Percentiles rank a stretch among this genome's conserved stretches.
Conservation (phyloP, 371 early-diverging fungal species). For the Mortierella sp. region DNA sequence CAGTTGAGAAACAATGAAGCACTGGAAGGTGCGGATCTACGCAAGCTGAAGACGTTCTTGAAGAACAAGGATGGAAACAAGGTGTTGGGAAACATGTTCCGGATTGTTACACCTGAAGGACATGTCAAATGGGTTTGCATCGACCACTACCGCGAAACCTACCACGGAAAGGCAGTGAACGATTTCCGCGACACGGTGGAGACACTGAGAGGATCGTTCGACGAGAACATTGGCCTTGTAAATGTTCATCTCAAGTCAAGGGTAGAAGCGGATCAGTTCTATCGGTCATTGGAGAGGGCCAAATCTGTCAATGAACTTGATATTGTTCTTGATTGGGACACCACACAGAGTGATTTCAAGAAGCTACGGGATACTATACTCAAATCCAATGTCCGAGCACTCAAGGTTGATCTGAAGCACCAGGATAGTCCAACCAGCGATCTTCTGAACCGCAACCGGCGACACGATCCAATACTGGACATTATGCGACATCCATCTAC, state of each 20-base stretch:
- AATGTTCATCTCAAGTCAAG: background rate
- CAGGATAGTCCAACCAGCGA: background rate
- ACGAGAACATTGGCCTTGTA: background rate
- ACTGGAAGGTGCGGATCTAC: conserved; percentile 12
- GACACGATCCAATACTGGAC: background rate
- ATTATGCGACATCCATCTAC: background rate
- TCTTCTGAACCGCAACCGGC: conserved; percentile 8
- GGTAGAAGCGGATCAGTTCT: conserved; percentile 8
- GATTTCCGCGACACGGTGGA: background rate
- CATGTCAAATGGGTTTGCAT: conserved; percentile 32
- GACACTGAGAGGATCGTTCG: background rate
- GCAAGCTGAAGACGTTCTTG: conserved; percentile 11
- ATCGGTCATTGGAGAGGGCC: conserved; percentile 11
- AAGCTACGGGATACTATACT: background rate
- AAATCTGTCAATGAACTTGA: conserved; percentile 16
- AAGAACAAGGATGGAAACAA: conserved; percentile 7
- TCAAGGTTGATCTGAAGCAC: background rate
- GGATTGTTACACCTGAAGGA: conserved; percentile 8
- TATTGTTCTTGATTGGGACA: conserved; percentile 9
- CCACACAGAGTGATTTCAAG: conserved; percentile 4
- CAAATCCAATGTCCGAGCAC: conserved; percentile 1
- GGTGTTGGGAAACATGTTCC: conserved; percentile 16
- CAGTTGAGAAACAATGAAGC: too few relatives aligned
- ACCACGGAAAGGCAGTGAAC: background rate
- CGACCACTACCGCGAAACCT: conserved; percentile 21